phyloP scores from a whole-genome alignment of 305 asterid species.

The Caryopteris hybrid region DNA sequence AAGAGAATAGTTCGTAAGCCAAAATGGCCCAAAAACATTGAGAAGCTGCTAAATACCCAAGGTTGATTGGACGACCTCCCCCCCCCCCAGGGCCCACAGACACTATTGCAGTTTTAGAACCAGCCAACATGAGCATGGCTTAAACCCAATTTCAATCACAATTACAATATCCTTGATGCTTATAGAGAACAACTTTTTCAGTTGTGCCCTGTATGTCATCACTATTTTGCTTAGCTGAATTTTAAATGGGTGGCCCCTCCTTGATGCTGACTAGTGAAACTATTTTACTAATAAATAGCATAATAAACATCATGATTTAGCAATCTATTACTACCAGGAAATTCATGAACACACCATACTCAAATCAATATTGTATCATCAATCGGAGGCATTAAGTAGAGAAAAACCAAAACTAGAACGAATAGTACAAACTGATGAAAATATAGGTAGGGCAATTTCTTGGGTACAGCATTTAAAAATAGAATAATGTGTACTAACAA shows the following conservation, averaged over 20 bases:
- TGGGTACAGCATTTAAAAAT: too few relatives aligned
- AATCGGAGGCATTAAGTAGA: not conserved
- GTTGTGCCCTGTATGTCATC: not conserved
- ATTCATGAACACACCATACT: not conserved
- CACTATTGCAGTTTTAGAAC: not conserved
- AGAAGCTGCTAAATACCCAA: not conserved
- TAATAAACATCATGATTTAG: slow-evolving; percentile 1
- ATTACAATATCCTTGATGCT: not conserved
- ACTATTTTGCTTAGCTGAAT: not conserved
- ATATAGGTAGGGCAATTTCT: too few relatives aligned
- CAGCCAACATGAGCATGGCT: not conserved
- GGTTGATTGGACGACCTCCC: not conserved
- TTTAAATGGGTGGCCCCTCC: not conserved
- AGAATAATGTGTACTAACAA: not conserved
- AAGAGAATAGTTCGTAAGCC: not conserved
- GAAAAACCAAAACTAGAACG: not conserved
- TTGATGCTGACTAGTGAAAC: not conserved
- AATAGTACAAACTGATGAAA: not conserved
- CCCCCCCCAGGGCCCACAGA: not conserved
- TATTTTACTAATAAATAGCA: not conserved
- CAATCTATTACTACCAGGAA: not conserved
- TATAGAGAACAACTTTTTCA: not conserved
- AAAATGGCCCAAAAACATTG: not conserved
- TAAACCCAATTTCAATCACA: not conserved
- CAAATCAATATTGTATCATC: not conserved